Base-by-base conservation (phyloP, 83 land plant species). In the Isoetes engelmannii region DNA sequence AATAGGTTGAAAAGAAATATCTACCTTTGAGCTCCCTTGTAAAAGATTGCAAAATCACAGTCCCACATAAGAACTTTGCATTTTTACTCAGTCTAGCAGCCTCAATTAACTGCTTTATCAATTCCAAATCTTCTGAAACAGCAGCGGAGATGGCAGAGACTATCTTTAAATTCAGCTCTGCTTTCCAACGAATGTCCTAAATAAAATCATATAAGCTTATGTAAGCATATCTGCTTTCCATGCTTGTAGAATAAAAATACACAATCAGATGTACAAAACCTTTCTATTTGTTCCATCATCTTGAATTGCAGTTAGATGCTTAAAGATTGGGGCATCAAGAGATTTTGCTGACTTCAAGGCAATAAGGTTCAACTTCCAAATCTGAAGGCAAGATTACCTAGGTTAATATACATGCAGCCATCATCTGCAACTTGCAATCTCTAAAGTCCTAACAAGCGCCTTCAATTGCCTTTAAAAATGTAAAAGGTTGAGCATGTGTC, bases 301-400 rank as follows among this genome's bases (percentile, higher is more conserved):
- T 47, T 67, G 4, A 45, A 58, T 5, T 43, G 20, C 51, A 19
- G 77, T 54, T 46, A 86, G 68, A 65, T 48, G 58, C 41, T 51
- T 51, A 55, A 76, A 88, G 44, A 88, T 68, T 5, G 82, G 76
- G 84, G 85, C 85, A 4, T 72, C 17, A n/a, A 84, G 10, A 57
- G 68, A 53, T 55, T 63, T 72, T 51, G 77, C 79, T 49, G 79
- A 51, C 47, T 86, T 72, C 77, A 88, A 68, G 59, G 81, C 90
- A 48, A 77, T 76, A 67, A 82, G 19, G 59, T 84, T 91, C 13
- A 86, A 69, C 69, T 67, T 84, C 82, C 80, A 75, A 0, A 83
- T 82, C 92, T 88, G 82, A 57, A 72, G 8, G 47, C 57, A 73
- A 47, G 49, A 41, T 3, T 58, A 88, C 92, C 92, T 83, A 81